These are phyloP conservation scores for Eudorina sp. DNA, from an alignment of 139 green algal genomes.

Conservation along the genomic window DNA sequence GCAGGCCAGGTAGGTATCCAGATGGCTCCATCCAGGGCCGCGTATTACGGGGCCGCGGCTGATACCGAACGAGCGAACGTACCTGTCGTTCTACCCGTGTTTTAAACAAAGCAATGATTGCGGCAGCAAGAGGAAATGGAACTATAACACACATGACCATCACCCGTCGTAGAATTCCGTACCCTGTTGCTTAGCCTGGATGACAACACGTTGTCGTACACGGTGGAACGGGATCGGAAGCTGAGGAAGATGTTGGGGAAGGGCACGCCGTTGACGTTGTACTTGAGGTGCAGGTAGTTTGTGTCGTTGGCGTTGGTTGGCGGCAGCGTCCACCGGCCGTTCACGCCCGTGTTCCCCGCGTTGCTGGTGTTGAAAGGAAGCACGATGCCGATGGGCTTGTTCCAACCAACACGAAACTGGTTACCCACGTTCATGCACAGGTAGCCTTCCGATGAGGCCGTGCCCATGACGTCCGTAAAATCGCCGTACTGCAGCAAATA, in stretches of 20 bases:
- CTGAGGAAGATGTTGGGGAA: slow-evolving; percentile 20
- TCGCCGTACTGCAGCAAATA: slow-evolving; percentile 31
- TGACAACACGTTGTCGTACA: slow-evolving; percentile 20
- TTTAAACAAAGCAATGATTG: no score
- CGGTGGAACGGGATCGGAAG: background rate
- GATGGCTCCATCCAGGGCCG: no score
- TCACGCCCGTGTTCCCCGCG: background rate
- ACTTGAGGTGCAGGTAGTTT: slow-evolving; percentile 12
- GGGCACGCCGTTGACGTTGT: background rate
- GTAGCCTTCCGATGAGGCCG: background rate
- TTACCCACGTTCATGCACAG: slow-evolving; percentile 42
- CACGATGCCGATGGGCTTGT: background rate
- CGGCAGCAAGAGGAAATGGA: no score
- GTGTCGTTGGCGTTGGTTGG: background rate
- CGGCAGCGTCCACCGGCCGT: background rate
- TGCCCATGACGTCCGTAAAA: slow-evolving; percentile 31
- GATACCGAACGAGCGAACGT: no score
- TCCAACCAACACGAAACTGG: slow-evolving; percentile 21
- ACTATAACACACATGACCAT: no score
- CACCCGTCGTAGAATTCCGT: no score
- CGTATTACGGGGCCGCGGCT: no score
- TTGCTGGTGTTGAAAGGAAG: background rate
- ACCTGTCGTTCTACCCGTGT: no score
- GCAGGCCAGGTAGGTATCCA: no score
- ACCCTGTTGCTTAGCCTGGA: background rate